These are phyloP conservation scores for Phytopythium oedochilum DNA, from an alignment of 352 stramenopile species.

Conservation along the genomic window DNA sequence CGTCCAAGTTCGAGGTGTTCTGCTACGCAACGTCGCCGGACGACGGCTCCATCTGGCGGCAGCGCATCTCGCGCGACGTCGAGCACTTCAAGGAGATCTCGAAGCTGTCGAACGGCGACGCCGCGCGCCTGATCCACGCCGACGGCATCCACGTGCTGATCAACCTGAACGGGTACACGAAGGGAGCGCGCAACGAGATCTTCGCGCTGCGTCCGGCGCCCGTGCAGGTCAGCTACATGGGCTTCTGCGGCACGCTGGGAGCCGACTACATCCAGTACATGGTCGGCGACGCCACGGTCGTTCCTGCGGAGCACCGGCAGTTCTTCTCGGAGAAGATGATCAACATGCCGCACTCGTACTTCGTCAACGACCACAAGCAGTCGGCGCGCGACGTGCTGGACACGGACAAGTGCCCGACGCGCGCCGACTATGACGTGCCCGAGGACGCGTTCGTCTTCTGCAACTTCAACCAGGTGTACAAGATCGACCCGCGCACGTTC, in stretches of 20 bases:
- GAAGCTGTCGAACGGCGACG: conserved; percentile 52
- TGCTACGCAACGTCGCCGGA: conserved; percentile 83
- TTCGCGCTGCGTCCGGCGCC: conserved; percentile 89
- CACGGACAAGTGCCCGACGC: conserved; percentile 63
- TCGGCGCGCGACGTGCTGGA: conserved; percentile 80
- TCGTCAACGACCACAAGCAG: conserved; percentile 92
- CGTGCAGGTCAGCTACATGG: conserved; percentile 89
- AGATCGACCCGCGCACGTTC: conserved; percentile 92
- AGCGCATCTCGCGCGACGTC: conserved; percentile 75
- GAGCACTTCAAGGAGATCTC: conserved; percentile 90
- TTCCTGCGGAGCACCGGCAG: conserved; percentile 53
- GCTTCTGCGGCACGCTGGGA: conserved; percentile 88
- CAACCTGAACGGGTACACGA: conserved; percentile 94
- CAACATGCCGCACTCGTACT: conserved; percentile 91
- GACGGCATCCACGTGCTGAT: conserved; percentile 90
- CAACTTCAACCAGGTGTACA: conserved; percentile 95
- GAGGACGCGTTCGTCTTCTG: conserved; percentile 94
- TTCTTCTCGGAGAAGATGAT: conserved; percentile 90
- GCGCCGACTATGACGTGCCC: conserved; percentile 84
- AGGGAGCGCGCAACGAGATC: conserved; percentile 89
- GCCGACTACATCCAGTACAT: conserved; percentile 94
- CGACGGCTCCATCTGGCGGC: conserved; percentile 79
- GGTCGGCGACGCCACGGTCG: conserved; percentile 78
- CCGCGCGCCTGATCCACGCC: conserved; percentile 69
- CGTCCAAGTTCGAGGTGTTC: conserved; percentile 85